Evolutionary conservation across 2,329 filamentous ascomycete species (phyloP).

Genomic region (Hortaea sp.): DNA sequence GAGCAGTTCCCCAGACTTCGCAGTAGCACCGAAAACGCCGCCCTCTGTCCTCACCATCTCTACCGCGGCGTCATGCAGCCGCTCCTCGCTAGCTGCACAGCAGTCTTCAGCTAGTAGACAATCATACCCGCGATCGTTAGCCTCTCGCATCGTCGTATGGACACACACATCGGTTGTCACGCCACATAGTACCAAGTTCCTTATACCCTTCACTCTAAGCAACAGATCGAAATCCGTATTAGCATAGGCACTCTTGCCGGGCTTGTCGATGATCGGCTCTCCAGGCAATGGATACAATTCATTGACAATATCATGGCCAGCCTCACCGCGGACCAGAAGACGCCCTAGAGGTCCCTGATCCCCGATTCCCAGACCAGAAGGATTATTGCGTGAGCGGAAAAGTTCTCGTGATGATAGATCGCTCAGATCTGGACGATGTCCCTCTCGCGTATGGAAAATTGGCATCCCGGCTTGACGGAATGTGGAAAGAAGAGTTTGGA

Average conservation of each 20-base stretch:
- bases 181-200: conserved; percentile 43
- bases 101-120: conserved; percentile 43
- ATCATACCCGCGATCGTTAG: conserved; percentile 46
- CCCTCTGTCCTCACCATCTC: conserved; percentile 37
- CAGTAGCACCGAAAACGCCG: conserved; percentile 18
- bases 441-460: conserved; percentile 43
- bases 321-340: conserved; percentile 48
- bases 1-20: conserved; percentile 9
- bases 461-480: conserved; percentile 33
- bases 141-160: conserved; percentile 45
- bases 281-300: conserved; percentile 40
- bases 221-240: conserved; percentile 46
- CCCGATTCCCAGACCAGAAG: conserved; percentile 41
- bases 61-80: conserved; percentile 31
- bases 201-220: conserved; percentile 41
- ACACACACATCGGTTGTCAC: conserved; percentile 49
- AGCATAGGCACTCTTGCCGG: conserved; percentile 43
- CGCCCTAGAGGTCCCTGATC: conserved; percentile 46
- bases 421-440: conserved; percentile 45
- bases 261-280: conserved; percentile 47
- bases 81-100: conserved; percentile 32
- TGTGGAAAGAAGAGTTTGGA: conserved; percentile 30
- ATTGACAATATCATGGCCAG: conserved; percentile 47
- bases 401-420: conserved; percentile 47
- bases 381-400: conserved; percentile 44